These are phyloP conservation scores for Salix purpurea DNA, from an alignment of 345 rosid genomes.

Conservation along the genomic window DNA sequence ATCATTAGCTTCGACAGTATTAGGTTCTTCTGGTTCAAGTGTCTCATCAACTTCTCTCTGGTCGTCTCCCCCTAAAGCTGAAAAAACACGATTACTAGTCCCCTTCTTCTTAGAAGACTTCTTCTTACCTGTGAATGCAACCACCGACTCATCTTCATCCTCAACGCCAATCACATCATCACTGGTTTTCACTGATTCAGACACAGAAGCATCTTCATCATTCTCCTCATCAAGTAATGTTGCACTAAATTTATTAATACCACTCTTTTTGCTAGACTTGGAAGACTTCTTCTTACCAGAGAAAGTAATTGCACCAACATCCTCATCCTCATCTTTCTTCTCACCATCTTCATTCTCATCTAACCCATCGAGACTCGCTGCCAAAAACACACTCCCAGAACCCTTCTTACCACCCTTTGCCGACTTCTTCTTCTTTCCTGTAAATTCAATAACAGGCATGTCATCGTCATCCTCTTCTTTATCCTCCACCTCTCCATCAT, in stretches of 20 bases:
- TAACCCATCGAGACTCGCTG: slow-evolving; percentile 32
- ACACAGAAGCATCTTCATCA: slow-evolving; percentile 33
- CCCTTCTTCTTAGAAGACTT: slow-evolving; percentile 67
- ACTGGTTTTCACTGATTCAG: slow-evolving; percentile 22
- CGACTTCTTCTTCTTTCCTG: slow-evolving; percentile 45
- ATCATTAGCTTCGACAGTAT: slow-evolving; percentile 22
- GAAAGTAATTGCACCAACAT: slow-evolving; percentile 37
- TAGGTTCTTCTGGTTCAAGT: slow-evolving; percentile 10
- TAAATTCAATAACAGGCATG: slow-evolving; percentile 32
- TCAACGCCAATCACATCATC: slow-evolving; percentile 22
- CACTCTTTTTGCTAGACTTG: slow-evolving; percentile 56
- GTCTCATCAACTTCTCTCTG: slow-evolving; percentile 27
- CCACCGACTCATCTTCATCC: slow-evolving; percentile 32
- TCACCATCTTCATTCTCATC: slow-evolving; percentile 28
- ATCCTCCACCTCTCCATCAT: slow-evolving; percentile 35
- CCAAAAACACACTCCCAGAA: slow-evolving; percentile 15
- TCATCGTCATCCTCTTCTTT: slow-evolving; percentile 35
- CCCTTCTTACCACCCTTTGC: slow-evolving; percentile 40
- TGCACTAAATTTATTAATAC: slow-evolving; percentile 39
- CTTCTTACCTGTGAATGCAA: slow-evolving; percentile 59
- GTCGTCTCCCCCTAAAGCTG: slow-evolving; percentile 30
- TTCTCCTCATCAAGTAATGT: slow-evolving; percentile 52
- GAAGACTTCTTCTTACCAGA: slow-evolving; percentile 77
- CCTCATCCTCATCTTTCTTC: slow-evolving; percentile 32
- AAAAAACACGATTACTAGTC: slow-evolving; percentile 36